phyloP scores from a whole-genome alignment of 2,329 filamentous ascomycete genomes.

The Rutstroemia sp. region DNA sequence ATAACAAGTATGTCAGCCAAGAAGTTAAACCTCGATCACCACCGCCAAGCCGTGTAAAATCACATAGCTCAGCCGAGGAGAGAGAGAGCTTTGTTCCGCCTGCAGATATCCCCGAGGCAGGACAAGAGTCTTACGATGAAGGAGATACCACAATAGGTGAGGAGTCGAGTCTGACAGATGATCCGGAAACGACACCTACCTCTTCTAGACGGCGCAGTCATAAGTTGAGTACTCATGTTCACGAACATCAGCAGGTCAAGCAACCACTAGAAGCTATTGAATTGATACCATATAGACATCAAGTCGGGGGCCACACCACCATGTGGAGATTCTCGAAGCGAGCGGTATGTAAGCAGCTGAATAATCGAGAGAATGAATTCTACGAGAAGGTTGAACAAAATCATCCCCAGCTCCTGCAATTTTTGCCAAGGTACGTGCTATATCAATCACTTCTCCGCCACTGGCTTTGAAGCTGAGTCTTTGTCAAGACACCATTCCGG shows the following conservation, averaged over 20 bases:
- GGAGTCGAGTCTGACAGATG: slow-evolving; percentile 22
- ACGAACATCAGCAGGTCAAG: slow-evolving; percentile 40
- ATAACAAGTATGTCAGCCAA: slow-evolving; percentile 15
- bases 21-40: slow-evolving; percentile 13
- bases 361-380: slow-evolving; percentile 97
- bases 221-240: slow-evolving; percentile 37
- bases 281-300: slow-evolving; percentile 92
- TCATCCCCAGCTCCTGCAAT: slow-evolving; percentile 83
- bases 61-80: slow-evolving; percentile 9
- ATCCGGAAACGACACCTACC: slow-evolving; percentile 25
- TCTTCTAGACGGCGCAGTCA: slow-evolving; percentile 30
- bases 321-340: slow-evolving; percentile 92
- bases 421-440: slow-evolving; percentile 67
- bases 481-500: slow-evolving; percentile 14
- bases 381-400: slow-evolving; percentile 92
- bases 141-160: slow-evolving; percentile 19
- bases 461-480: slow-evolving; percentile 25
- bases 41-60: slow-evolving; percentile 16
- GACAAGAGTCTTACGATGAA: slow-evolving; percentile 21
- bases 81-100: slow-evolving; percentile 7
- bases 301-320: slow-evolving; percentile 94
- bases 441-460: slow-evolving; percentile 21
- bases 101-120: slow-evolving; percentile 9
- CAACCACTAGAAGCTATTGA: slow-evolving; percentile 81
- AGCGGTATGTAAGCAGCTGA: slow-evolving; percentile 96